These are phyloP conservation scores for Alternaria consortialis DNA, from an alignment of 2,329 filamentous ascomycete species.

Conservation along the genomic window DNA sequence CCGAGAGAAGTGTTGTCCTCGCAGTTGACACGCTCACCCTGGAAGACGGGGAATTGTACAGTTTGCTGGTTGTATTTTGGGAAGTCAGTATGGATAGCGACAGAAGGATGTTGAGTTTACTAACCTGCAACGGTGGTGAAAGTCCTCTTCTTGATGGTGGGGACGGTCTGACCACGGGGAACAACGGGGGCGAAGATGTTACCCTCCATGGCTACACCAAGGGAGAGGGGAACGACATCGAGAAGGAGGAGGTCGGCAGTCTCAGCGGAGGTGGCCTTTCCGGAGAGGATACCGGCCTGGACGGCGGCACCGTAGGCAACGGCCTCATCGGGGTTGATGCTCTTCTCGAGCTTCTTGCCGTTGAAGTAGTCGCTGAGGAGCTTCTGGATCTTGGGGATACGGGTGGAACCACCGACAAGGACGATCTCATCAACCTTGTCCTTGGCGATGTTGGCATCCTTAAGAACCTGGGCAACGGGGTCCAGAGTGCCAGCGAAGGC, in stretches of 20 bases:
- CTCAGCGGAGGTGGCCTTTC: constrained; percentile 95
- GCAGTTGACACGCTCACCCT: constrained; percentile 98
- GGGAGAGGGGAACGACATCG: constrained; percentile 94
- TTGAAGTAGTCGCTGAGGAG: constrained; percentile 98
- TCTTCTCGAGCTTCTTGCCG: constrained; percentile 99
- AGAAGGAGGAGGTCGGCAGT: constrained; percentile 93
- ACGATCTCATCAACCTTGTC: constrained; percentile 96
- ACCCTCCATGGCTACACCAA: constrained; percentile 99
- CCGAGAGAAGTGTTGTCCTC: constrained; percentile 98
- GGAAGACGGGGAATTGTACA: constrained; percentile 90
- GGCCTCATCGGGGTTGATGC: constrained; percentile 99
- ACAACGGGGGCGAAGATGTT: constrained; percentile 98
- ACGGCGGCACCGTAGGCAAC: constrained; percentile 99
- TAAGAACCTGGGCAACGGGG: constrained; percentile 94
- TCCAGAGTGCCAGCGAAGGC: constrained; percentile 93
- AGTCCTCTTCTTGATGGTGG: constrained; percentile 79
- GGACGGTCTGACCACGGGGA: constrained; percentile 67
- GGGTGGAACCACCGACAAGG: constrained; percentile 97
- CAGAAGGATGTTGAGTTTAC: background rate
- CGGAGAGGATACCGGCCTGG: constrained; percentile 97
- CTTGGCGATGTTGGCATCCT: constrained; percentile 91
- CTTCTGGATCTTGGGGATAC: constrained; percentile 99
- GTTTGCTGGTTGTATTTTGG: constrained; percentile 48
- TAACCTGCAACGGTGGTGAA: constrained; percentile 82
- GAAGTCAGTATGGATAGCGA: constrained; percentile 6